Evolutionary conservation across 345 rosid genomes (phyloP).

Genomic region (Rhodamnia argentea): DNA sequence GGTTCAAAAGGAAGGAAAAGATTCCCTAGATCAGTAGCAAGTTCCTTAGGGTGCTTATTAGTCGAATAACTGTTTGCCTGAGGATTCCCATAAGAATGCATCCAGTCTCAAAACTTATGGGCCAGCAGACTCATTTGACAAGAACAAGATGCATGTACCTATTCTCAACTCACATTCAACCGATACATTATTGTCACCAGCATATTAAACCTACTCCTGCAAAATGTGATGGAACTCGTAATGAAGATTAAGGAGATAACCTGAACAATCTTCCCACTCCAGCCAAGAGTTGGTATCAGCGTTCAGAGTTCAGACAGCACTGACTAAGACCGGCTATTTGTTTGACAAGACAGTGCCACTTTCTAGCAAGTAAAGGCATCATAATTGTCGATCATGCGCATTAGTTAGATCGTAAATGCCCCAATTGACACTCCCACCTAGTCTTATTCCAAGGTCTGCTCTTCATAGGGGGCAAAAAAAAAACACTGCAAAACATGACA

Average conservation of each 20-base stretch:
- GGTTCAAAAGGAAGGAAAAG: not conserved
- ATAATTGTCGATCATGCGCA: not conserved
- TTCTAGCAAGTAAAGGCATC: not conserved
- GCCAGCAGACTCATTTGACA: not conserved
- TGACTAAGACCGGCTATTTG: not conserved
- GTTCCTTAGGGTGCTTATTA: not conserved
- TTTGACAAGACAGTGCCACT: not conserved
- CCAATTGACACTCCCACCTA: not conserved
- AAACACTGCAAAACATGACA: not conserved
- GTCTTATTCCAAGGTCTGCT: not conserved
- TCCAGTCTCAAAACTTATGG: not conserved
- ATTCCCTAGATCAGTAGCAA: not conserved
- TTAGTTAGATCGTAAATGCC: not conserved
- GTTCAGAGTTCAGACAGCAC: not conserved
- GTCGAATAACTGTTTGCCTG: not conserved
- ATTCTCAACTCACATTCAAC: not conserved
- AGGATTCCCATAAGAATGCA: not conserved
- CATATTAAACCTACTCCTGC: not conserved
- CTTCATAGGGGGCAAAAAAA: not conserved
- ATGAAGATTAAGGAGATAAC: not conserved
- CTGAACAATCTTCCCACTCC: not conserved
- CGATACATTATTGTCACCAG: not conserved
- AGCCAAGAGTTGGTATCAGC: not conserved
- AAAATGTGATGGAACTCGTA: not conserved
- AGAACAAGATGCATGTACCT: not conserved